These are phyloP conservation scores for Aspergillus alliaceus DNA, from an alignment of 2,329 filamentous ascomycete species.

Conservation along the genomic window DNA sequence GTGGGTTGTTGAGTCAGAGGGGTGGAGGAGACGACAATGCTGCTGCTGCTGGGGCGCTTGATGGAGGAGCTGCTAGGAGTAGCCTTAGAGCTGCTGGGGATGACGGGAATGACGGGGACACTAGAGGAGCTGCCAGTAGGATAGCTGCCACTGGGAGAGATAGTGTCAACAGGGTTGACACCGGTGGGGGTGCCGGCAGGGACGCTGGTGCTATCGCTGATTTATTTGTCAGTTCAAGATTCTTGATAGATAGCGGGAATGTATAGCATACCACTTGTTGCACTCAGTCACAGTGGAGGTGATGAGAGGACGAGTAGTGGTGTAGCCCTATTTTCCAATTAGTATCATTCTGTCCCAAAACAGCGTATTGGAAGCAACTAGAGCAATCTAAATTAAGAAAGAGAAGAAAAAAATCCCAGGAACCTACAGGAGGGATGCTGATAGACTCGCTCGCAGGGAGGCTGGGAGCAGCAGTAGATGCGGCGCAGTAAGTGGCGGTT, in stretches of 20 bases:
- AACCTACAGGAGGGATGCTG: constrained; percentile 63
- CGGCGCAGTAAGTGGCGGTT: constrained; percentile 73
- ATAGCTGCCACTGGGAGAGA: constrained; percentile 3
- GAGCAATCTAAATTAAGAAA: no score
- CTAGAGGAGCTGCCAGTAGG: constrained; percentile 3
- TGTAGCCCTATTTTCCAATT: constrained; percentile 51
- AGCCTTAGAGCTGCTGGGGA: constrained; percentile 3
- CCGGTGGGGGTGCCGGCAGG: constrained; percentile 19
- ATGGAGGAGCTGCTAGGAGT: constrained; percentile 18
- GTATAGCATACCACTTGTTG: constrained; percentile 38
- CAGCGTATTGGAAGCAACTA: neutral
- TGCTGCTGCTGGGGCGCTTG: constrained; percentile 12
- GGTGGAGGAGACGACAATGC: constrained; percentile 12
- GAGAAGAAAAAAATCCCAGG: no score
- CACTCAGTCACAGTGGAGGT: constrained; percentile 54
- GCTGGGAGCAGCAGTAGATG: constrained; percentile 63
- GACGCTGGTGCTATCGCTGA: constrained; percentile 8
- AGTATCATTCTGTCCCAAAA: neutral
- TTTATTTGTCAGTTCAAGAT: neutral
- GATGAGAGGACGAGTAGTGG: constrained; percentile 53
- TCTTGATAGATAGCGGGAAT: neutral
- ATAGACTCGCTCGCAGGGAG: constrained; percentile 60
- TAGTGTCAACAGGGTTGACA: constrained; percentile 16
- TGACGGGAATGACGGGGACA: neutral
- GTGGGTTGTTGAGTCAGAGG: neutral